Evolutionary conservation across 108 stramenopile species (phyloP), one percentile per base, ranked within the genome.

Genomic region (Poteriospumella lacustris): DNA sequence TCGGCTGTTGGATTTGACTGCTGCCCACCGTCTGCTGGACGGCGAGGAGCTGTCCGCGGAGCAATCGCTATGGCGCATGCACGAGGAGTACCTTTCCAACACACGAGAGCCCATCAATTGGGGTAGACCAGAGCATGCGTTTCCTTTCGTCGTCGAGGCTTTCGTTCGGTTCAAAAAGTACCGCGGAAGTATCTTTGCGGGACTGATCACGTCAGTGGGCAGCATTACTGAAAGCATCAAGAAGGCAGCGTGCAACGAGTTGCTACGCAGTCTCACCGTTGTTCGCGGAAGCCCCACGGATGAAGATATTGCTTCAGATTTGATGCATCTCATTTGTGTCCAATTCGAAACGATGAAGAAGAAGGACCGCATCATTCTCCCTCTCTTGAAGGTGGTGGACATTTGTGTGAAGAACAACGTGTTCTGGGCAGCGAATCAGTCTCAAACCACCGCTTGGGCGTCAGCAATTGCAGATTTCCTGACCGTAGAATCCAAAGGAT

Each of bases 201-300:
- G 97, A 29, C 79, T 96, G 58, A 81, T 95, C 19, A 79, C 95
- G 28, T 93, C 93, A 75, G 91, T 94, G n/a, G 97, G 97, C 28
- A 92, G 94, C 28, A 80, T 96, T 64, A 92, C 91, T 2, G 93
- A 98, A 84, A 87, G 86, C 59, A 91, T 94, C 2, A 86, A 89
- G n/a, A 94, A 92, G 84, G 77, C 82, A 43, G 87, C 94, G 2
- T 78, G 80, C 42, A 78, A 62, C 0, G 86, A 91, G 34, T 85
- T 98, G 3, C 78, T 94, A 87, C 78, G 62, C 75, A 84, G 12
- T 77, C 58, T 59, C 44, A 76, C 68, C 79, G 36, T 5, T 72
- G 47, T 58, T 88, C 44, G 76, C 83, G 15, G 78, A 80, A 68
- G 79, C 83, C 67, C 85, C 83, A 24, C 79, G 85, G 68, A 78